These are phyloP conservation scores for Cymbopogon flexuosus DNA, from an alignment of 202 grass and related monocot species.

Conservation along the genomic window DNA sequence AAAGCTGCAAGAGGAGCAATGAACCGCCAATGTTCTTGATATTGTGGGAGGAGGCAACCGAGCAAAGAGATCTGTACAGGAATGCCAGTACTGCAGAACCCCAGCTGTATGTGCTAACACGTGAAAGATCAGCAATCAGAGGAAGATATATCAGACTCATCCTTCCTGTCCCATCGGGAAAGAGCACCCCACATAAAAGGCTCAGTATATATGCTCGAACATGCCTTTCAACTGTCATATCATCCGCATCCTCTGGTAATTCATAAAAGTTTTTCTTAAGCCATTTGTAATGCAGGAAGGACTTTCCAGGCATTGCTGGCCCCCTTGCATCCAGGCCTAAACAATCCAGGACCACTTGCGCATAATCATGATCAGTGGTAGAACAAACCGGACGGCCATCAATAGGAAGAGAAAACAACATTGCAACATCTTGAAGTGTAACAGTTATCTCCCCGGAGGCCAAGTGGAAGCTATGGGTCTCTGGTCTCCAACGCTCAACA, in stretches of 20 bases:
- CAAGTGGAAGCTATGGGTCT: conserved; percentile 51
- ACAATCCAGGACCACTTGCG: conserved; percentile 37
- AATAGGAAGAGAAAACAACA: conserved; percentile 44
- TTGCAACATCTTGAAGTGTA: conserved; percentile 52
- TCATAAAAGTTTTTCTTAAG: conserved; percentile 39
- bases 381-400: conserved; percentile 43
- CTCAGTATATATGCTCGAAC: conserved; percentile 58
- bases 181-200: conserved; percentile 47
- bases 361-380: conserved; percentile 43
- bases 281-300: conserved; percentile 51
- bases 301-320: conserved; percentile 50
- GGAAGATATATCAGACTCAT: conserved; percentile 54
- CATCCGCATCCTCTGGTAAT: conserved; percentile 42
- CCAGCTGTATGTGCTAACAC: conserved; percentile 54
- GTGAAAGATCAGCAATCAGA: conserved; percentile 45
- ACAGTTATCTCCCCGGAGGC: conserved; percentile 48
- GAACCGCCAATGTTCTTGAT: conserved; percentile 54
- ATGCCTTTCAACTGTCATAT: conserved; percentile 37
- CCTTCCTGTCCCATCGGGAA: conserved; percentile 52
- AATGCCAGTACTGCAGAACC: conserved; percentile 46
- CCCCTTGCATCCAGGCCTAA: conserved; percentile 41
- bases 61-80: conserved; percentile 52
- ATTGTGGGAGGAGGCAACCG: conserved; percentile 39
- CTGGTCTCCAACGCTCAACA: conserved; percentile 52
- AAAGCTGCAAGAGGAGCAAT: conserved; percentile 55